These are phyloP conservation scores for Aquanectria penicillioides DNA, from an alignment of 2,329 filamentous ascomycete species.

Conservation along the genomic window DNA sequence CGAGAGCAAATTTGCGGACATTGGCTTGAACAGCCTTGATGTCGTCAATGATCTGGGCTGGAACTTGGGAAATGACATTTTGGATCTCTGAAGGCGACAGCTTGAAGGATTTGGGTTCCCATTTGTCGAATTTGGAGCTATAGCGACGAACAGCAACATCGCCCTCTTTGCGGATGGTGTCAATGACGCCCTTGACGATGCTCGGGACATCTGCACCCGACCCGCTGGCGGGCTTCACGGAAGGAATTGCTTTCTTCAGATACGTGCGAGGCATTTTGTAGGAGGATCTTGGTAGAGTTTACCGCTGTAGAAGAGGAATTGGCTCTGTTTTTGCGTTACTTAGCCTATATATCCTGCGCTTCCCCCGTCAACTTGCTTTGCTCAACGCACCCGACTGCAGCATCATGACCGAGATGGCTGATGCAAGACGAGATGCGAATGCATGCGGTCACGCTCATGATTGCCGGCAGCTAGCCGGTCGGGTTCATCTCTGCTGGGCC, in stretches of 20 bases:
- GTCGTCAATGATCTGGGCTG: slow-evolving; percentile 53
- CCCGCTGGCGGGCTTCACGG: slow-evolving; percentile 6
- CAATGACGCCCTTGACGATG: slow-evolving; percentile 58
- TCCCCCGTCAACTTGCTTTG: neutral
- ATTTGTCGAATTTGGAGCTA: slow-evolving; percentile 64
- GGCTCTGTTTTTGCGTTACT: neutral
- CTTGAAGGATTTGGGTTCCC: slow-evolving; percentile 60
- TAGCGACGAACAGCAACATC: slow-evolving; percentile 60
- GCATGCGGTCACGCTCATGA: neutral
- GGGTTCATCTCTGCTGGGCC: slow-evolving; percentile 1
- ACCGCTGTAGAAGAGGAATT: neutral
- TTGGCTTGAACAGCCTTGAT: slow-evolving; percentile 42
- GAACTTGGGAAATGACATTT: slow-evolving; percentile 53
- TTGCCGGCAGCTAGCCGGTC: slow-evolving; percentile 4
- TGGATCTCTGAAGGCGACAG: slow-evolving; percentile 57
- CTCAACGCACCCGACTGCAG: neutral
- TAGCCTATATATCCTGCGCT: slow-evolving; percentile 21
- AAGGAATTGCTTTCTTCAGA: slow-evolving; percentile 17
- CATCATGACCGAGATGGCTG: neutral
- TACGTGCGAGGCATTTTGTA: slow-evolving; percentile 19
- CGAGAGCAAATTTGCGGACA: slow-evolving; percentile 24
- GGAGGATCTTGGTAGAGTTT: neutral
- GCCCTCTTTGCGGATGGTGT: slow-evolving; percentile 56
- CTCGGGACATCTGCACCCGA: slow-evolving; percentile 17
- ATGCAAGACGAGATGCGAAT: neutral